Evolutionary conservation across 2,329 filamentous ascomycete species (phyloP).

Genomic region (Westerdykella aurantiaca): DNA sequence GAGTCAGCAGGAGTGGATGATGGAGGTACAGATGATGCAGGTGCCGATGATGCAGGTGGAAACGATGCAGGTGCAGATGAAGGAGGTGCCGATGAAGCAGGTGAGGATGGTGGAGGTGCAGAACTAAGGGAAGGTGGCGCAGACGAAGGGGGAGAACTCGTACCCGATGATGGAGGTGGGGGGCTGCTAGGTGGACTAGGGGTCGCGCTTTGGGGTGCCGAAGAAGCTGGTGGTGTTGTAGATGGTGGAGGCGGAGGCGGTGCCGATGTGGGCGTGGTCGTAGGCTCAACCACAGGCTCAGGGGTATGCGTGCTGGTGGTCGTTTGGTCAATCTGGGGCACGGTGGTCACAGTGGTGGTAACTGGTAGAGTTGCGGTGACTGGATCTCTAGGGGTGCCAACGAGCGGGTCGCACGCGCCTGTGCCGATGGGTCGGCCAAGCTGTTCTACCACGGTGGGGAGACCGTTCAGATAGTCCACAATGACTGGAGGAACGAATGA

Average conservation of each 20-base stretch:
- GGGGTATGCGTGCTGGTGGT: conserved; percentile 4
- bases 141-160: conserved; percentile 7
- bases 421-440: conserved; percentile 22
- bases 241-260: conserved; percentile 1
- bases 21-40: neutral
- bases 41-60: neutral
- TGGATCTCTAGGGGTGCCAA: conserved; percentile 4
- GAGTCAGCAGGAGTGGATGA: conserved; percentile 14
- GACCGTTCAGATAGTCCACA: conserved; percentile 25
- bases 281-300: conserved; percentile 1
- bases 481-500: conserved; percentile 21
- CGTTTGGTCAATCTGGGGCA: conserved; percentile 2
- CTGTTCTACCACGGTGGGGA: conserved; percentile 25
- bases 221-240: neutral
- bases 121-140: neutral
- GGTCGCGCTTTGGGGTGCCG: conserved; percentile 3
- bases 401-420: conserved; percentile 30
- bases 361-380: conserved; percentile 7
- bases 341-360: conserved; percentile 6
- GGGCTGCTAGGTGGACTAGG: conserved; percentile 2
- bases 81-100: neutral
- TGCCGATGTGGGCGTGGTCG: neutral
- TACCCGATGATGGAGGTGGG: conserved; percentile 2
- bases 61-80: neutral
- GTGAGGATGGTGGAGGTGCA: too few relatives aligned